Conservation (phyloP, 352 stramenopile genomes). For the Phytopythium sindhum region DNA sequence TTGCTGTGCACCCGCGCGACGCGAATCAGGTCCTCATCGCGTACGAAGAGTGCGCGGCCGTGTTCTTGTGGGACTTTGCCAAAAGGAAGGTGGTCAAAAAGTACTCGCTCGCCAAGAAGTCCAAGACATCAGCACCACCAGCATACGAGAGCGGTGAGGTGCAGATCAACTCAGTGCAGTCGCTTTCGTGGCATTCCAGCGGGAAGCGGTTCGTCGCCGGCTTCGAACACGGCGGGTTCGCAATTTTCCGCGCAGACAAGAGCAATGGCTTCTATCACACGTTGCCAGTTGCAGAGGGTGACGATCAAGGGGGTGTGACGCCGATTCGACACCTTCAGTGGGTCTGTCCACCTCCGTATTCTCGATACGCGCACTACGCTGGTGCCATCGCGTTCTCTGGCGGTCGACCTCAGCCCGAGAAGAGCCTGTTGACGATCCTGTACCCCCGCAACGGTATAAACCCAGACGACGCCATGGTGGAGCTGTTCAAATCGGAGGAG, state of each 20-base stretch:
- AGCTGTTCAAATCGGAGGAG: slow-evolving; percentile 55
- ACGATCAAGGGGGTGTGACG: slow-evolving; percentile 6
- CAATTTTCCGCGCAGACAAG: slow-evolving; percentile 60
- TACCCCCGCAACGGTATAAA: slow-evolving; percentile 26
- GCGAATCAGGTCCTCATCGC: slow-evolving; percentile 59
- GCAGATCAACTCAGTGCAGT: slow-evolving; percentile 44
- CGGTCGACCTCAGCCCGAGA: slow-evolving; percentile 19
- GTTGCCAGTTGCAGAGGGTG: slow-evolving; percentile 1
- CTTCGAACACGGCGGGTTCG: slow-evolving; percentile 63
- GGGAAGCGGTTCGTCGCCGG: slow-evolving; percentile 74
- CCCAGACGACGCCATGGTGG: slow-evolving; percentile 43
- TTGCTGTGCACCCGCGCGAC: slow-evolving; percentile 58
- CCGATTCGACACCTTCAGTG: slow-evolving; percentile 53
- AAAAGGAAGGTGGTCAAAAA: slow-evolving; percentile 60
- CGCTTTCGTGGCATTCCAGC: slow-evolving; percentile 69
- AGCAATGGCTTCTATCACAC: slow-evolving; percentile 35
- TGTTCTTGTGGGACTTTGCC: slow-evolving; percentile 66
- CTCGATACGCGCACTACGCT: slow-evolving; percentile 39
- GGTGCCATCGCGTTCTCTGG: slow-evolving; percentile 53
- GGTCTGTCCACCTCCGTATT: slow-evolving; percentile 58
- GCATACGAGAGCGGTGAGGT: slow-evolving; percentile 10
- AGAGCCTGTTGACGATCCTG: slow-evolving; percentile 39
- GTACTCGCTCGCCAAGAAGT: slow-evolving; percentile 26
- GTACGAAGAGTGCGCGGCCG: slow-evolving; percentile 43
- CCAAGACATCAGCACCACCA: slow-evolving; percentile 14